Percentiles rank a stretch among this genome's conserved stretches.
phyloP scores from a whole-genome alignment of 2,329 filamentous ascomycete species.

The Podosphaera leucotricha region DNA sequence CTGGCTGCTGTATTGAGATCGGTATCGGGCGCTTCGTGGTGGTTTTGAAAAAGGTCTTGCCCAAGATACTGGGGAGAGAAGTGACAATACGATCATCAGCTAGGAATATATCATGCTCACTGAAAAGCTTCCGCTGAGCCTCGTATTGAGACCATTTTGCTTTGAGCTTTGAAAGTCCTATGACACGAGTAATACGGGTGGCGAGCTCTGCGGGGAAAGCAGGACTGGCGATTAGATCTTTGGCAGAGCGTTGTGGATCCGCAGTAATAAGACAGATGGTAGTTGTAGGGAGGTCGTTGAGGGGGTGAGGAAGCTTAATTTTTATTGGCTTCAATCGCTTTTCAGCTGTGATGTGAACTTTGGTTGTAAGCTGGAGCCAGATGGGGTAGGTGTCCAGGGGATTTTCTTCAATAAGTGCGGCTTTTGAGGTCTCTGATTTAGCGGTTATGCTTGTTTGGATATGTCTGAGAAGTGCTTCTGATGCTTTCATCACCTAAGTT shows the following conservation, averaged over 20 bases:
- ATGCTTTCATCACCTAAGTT: conserved; percentile 33
- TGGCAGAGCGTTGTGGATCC: conserved; percentile 62
- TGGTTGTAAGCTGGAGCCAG: conserved; percentile 40
- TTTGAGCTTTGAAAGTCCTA: conserved; percentile 69
- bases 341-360: conserved; percentile 46
- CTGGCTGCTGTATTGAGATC: conserved; percentile 41
- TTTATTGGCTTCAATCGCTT: conserved; percentile 64
- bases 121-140: conserved; percentile 55
- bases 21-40: conserved; percentile 72
- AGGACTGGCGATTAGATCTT: conserved; percentile 58
- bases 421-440: conserved; percentile 11
- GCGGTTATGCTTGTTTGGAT: conserved; percentile 32
- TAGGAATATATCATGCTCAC: conserved; percentile 82
- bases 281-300: conserved; percentile 40
- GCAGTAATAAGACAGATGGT: conserved; percentile 75
- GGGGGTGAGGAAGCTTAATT: conserved; percentile 52
- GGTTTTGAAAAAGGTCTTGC: conserved; percentile 79
- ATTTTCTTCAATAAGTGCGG: conserved; percentile 1
- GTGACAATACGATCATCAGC: conserved; percentile 70
- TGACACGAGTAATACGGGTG: conserved; percentile 48
- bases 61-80: conserved; percentile 51
- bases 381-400: conserved; percentile 24
- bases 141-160: conserved; percentile 80
- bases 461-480: conserved; percentile 35
- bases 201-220: conserved; percentile 44